These are phyloP conservation scores for Eucalyptus marginata DNA, from an alignment of 345 rosid species.

Conservation along the genomic window DNA sequence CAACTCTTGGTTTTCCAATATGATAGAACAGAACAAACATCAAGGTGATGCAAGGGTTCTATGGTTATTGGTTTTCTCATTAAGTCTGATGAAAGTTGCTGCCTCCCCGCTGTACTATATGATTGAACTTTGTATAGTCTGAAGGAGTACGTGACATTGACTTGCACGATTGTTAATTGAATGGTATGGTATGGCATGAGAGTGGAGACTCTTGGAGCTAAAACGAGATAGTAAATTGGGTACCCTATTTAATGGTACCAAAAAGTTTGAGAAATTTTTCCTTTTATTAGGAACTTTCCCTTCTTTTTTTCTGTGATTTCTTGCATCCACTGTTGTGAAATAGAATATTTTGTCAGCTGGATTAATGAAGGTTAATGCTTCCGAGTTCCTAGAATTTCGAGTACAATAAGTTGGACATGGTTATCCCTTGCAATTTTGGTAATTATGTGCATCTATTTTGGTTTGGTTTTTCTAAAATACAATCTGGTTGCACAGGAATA, in stretches of 20 bases:
- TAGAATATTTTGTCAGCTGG: neutral
- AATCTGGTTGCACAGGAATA: neutral
- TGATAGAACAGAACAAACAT: constrained; percentile 70
- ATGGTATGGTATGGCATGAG: neutral
- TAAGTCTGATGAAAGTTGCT: neutral
- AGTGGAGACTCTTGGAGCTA: neutral
- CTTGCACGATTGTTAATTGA: neutral
- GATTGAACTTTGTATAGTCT: neutral
- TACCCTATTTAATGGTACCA: neutral
- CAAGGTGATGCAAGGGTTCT: constrained; percentile 31
- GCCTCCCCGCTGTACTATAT: neutral
- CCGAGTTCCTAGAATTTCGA: neutral
- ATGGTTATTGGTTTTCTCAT: neutral
- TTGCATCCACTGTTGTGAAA: neutral
- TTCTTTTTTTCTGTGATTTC: neutral
- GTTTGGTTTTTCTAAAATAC: neutral
- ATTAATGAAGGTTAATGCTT: neutral
- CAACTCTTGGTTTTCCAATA: constrained; percentile 51
- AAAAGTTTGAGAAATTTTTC: neutral
- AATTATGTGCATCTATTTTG: neutral
- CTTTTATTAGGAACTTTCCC: neutral
- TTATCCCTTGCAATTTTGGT: neutral
- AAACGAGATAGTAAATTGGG: neutral
- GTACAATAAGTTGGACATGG: neutral
- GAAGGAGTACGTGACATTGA: neutral